Evolutionary conservation across 495 filamentous ascomycete genomes (phyloP).

Genomic region (Penicillium turbatum): DNA sequence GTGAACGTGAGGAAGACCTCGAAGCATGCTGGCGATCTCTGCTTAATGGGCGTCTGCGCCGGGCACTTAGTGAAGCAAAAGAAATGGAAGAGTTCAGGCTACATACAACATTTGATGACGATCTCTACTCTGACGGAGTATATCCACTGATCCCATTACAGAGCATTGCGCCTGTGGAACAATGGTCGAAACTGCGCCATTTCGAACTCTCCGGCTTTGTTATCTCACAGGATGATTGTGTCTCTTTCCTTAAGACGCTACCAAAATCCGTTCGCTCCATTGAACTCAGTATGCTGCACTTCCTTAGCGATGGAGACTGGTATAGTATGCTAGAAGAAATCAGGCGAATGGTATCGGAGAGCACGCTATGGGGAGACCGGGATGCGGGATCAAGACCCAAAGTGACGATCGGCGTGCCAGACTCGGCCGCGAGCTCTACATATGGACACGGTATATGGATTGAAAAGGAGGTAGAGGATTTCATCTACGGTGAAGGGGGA

Average conservation of each 20-base stretch:
- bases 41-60: too few species aligned
- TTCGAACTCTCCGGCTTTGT: slow-evolving; percentile 25
- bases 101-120: not conserved
- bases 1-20: too few species aligned
- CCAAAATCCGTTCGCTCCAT: not conserved
- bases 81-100: not conserved
- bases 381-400: not conserved
- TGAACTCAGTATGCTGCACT: too few species aligned
- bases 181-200: not conserved
- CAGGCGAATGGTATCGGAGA: not conserved
- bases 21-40: too few species aligned
- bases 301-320: too few species aligned
- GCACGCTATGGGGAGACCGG: not conserved
- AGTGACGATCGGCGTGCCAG: too few species aligned
- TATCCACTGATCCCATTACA: not conserved
- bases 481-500: not conserved
- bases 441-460: not conserved
- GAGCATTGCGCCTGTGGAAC: too few species aligned
- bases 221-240: slow-evolving; percentile 14
- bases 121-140: too few species aligned
- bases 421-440: too few species aligned
- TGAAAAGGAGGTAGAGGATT: not conserved
- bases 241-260: slow-evolving; percentile 9
- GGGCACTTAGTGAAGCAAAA: too few species aligned
- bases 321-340: not conserved